Evolutionary conservation across 306 rosid genomes (phyloP), one percentile per base, ranked within the genome.

Genomic region (Ormosia semicastrata): DNA sequence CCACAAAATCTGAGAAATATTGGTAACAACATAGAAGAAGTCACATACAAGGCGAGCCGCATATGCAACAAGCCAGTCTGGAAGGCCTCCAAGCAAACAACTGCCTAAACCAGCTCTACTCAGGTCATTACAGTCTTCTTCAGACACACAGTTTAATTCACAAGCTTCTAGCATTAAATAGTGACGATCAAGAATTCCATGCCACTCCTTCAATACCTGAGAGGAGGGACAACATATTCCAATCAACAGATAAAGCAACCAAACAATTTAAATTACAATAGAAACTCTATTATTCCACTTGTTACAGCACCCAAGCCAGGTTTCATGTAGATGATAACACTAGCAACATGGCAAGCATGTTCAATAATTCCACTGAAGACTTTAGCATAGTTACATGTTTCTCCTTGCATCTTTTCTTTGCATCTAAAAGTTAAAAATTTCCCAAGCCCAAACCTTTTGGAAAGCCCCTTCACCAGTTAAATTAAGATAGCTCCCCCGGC

Each of bases 401-500:
- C 49, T 40, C 7, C 46, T 57, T 32, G 46, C 8, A 59, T 33
- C 30, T 69, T 50, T 52, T 53, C 37, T 66, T n/a, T 43, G 14
- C 39, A 77, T 29, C 65, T 33, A 8, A 9, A 50, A 52, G 62
- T 72, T 18, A 37, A 74, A 74, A 36, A n/a, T 36, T 76, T 71
- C 53, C 10, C 0, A n/a, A 59, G 14, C 62, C 53, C 81, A 47
- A 81, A 93, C 98, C 93, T 93, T 93, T 71, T 86, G 91, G 84
- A 93, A 96, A 67, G 99, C 98, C 62, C 93, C 99, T 88, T 96
- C 99, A 46, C 98, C 99, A 4, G 98, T 92, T 85, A 96, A 89
- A 89, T 96, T 96, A 82, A 96, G 82, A 87, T 96, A 96, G 88
- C 99, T 96, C 36, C 99, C 99, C 46, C 99, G 90, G 84, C 99